Conservation (phyloP, 495 filamentous ascomycete genomes). For the Platismatia glauca region DNA sequence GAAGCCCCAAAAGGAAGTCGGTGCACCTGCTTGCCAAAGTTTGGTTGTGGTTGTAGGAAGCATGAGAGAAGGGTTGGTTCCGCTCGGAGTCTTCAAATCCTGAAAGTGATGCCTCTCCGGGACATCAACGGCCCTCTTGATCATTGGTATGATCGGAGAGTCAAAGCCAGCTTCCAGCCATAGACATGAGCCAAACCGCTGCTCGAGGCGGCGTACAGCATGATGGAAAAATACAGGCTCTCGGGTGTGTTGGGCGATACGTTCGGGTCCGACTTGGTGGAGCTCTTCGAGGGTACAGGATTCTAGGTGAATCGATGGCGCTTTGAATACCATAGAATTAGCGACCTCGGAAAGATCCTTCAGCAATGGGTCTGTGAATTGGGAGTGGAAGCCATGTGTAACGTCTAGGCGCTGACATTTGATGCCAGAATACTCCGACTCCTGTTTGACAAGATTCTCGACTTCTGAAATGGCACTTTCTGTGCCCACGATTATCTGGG, state of each 20-base stretch:
- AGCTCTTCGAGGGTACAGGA: constrained; percentile 20
- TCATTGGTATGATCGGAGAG: constrained; percentile 40
- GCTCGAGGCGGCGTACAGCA: constrained; percentile 37
- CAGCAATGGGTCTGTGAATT: constrained; percentile 32
- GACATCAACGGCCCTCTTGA: constrained; percentile 26
- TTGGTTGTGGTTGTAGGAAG: constrained; percentile 35
- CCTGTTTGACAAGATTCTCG: constrained; percentile 10
- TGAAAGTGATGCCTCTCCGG: constrained; percentile 9
- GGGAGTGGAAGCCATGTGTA: constrained; percentile 39
- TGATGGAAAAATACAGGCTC: constrained; percentile 44
- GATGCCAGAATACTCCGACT: constrained; percentile 14
- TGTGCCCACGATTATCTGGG: constrained; percentile 29
- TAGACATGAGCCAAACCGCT: constrained; percentile 28
- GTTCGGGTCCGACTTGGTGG: neutral
- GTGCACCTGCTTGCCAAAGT: constrained; percentile 41
- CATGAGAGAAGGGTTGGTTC: constrained; percentile 33
- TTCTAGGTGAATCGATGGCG: constrained; percentile 30
- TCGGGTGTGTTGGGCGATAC: constrained; percentile 37
- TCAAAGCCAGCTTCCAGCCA: constrained; percentile 47
- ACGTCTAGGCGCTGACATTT: constrained; percentile 25
- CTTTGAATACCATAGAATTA: constrained; percentile 20
- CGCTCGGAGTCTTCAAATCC: constrained; percentile 30
- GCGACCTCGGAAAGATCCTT: constrained; percentile 24
- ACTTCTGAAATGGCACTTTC: constrained; percentile 19
- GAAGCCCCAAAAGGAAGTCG: constrained; percentile 40